phyloP scores from a whole-genome alignment of 1,139 yeast species.

The Magnusiomyces magnusii region DNA sequence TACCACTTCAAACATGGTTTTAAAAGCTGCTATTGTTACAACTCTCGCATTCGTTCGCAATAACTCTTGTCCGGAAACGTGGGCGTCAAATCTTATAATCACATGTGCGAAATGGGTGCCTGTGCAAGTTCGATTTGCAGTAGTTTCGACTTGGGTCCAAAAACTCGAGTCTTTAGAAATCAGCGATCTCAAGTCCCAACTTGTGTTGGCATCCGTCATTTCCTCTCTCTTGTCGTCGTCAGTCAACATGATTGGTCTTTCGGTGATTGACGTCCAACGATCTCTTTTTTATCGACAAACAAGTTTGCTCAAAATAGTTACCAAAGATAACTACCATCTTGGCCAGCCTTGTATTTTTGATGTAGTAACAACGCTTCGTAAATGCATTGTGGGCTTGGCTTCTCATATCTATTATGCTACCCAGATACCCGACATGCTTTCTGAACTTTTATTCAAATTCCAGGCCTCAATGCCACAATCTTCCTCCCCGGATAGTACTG shows the following conservation, averaged over 20 bases:
- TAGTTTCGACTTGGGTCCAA: conserved; percentile 42
- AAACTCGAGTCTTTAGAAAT: conserved; percentile 26
- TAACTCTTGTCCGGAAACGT: conserved; percentile 18
- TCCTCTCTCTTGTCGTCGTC: conserved; percentile 63
- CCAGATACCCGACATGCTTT: conserved; percentile 69
- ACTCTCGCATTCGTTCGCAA: conserved; percentile 31
- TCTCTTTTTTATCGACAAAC: conserved; percentile 51
- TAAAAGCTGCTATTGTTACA: conserved; percentile 33
- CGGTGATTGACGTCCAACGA: conserved; percentile 75
- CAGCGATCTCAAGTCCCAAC: conserved; percentile 37
- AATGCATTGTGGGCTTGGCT: conserved; percentile 54
- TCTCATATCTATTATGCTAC: conserved; percentile 71
- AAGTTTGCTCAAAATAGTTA: conserved; percentile 31
- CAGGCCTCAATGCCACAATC: conserved; percentile 10
- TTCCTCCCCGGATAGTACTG: not conserved
- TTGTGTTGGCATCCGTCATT: conserved; percentile 46
- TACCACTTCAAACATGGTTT: conserved; percentile 33
- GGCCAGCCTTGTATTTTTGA: conserved; percentile 9
- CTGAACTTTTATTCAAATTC: conserved; percentile 36
- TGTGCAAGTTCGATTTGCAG: conserved; percentile 74
- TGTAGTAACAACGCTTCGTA: conserved; percentile 26
- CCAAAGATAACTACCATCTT: conserved; percentile 1
- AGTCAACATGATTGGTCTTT: conserved; percentile 80
- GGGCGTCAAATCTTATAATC: conserved; percentile 7
- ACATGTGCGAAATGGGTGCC: conserved; percentile 56